phyloP scores from a whole-genome alignment of 495 filamentous ascomycete species.

The Filosporella fistucella region DNA sequence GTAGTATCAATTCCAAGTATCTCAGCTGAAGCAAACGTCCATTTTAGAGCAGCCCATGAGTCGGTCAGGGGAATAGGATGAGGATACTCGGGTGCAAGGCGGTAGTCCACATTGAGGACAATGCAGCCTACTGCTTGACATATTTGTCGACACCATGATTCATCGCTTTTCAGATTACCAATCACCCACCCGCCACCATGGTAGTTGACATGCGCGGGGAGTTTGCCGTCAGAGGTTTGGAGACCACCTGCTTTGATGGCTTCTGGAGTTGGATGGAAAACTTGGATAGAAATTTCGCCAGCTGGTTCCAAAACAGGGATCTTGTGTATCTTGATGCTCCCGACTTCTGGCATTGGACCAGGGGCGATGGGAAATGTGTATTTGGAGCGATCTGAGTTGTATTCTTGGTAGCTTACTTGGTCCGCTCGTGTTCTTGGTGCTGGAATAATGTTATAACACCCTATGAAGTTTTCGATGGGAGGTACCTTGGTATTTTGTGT shows the following conservation, averaged over 20 bases:
- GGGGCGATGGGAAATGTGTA: conserved; percentile 28
- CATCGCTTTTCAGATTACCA: conserved; percentile 32
- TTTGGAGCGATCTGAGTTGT: conserved; percentile 27
- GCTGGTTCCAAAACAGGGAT: conserved; percentile 28
- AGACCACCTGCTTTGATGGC: conserved; percentile 25
- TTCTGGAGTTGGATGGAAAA: conserved; percentile 29
- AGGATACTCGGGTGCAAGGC: conserved; percentile 39
- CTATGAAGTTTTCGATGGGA: too few species aligned
- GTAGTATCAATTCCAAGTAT: conserved; percentile 7
- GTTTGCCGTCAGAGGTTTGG: conserved; percentile 19
- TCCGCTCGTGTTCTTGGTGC: too few species aligned
- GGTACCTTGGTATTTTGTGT: too few species aligned
- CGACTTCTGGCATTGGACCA: conserved; percentile 25
- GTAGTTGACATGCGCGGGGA: conserved; percentile 43
- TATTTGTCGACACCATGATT: conserved; percentile 25
- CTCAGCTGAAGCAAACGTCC: conserved; percentile 26
- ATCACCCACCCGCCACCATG: conserved; percentile 40
- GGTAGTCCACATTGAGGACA: conserved; percentile 39
- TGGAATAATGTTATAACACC: too few species aligned
- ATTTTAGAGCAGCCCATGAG: conserved; percentile 42
- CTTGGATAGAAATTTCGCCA: conserved; percentile 30
- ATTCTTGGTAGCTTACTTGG: conserved; percentile 35
- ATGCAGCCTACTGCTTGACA: conserved; percentile 25
- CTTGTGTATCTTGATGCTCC: conserved; percentile 26
- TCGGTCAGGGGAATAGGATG: conserved; percentile 43